phyloP scores from a whole-genome alignment of 2,329 filamentous ascomycete species.

The Trichoderma asperellum region DNA sequence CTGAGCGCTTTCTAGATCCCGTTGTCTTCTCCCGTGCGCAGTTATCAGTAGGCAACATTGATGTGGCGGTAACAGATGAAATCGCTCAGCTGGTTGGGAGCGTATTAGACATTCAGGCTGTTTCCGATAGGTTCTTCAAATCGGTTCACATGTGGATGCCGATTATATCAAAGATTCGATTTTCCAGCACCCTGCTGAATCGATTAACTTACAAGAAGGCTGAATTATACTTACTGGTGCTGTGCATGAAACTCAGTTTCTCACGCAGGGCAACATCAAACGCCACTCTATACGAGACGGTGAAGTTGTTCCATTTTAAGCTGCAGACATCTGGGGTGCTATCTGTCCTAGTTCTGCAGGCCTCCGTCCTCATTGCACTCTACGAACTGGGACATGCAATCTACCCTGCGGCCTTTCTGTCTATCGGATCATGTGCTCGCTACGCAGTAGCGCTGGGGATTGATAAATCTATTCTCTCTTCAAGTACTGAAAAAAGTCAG shows the following conservation, averaged over 20 bases:
- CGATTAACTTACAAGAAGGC: conserved; percentile 19
- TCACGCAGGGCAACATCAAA: background rate
- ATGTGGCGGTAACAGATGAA: conserved; percentile 16
- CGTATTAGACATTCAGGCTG: conserved; percentile 17
- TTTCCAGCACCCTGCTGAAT: conserved; percentile 1
- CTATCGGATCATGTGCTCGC: conserved; percentile 22
- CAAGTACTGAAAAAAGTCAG: background rate
- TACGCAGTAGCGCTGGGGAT: conserved; percentile 13
- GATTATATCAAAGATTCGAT: conserved; percentile 20
- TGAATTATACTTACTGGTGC: conserved; percentile 19
- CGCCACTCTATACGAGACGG: conserved; percentile 4
- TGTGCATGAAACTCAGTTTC: conserved; percentile 23
- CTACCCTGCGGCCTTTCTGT: conserved; percentile 19
- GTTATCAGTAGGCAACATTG: conserved; percentile 4
- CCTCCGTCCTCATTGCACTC: conserved; percentile 17
- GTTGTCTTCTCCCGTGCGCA: conserved; percentile 26
- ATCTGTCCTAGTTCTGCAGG: conserved; percentile 20
- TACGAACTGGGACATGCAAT: conserved; percentile 23
- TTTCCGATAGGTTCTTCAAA: conserved; percentile 15
- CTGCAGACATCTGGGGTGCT: conserved; percentile 17
- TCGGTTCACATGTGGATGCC: conserved; percentile 24
- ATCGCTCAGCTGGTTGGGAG: conserved; percentile 13
- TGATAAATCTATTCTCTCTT: conserved; percentile 12
- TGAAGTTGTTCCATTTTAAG: conserved; percentile 21
- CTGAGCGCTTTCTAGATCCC: conserved; percentile 27